Conservation (phyloP, 225 moss, liverwort and hornwort species). For the Physcomitrellopsis africana region DNA sequence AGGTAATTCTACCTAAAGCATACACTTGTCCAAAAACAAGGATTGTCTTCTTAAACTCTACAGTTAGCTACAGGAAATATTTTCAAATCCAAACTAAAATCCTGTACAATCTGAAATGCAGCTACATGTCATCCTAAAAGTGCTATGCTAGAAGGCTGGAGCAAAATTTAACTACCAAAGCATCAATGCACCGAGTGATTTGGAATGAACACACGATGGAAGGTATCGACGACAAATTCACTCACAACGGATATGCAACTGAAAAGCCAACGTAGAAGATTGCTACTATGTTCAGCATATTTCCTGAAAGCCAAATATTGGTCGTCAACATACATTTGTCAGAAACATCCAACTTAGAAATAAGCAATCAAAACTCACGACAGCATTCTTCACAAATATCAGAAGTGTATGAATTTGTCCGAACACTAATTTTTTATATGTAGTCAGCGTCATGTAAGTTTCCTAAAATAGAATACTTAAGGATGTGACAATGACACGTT, state of each 20-base stretch:
- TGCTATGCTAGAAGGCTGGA: not conserved
- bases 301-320: conserved; percentile 47
- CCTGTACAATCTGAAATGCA: conserved; percentile 15
- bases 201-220: not conserved
- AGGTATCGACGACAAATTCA: conserved; percentile 4
- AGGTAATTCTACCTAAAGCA: conserved; percentile 5
- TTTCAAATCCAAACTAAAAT: not conserved
- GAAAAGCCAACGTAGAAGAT: conserved; percentile 63
- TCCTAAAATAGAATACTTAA: not conserved
- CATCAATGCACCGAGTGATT: not conserved
- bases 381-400: not conserved
- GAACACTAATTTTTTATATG: not conserved
- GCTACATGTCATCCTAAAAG: not conserved
- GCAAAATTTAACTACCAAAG: conserved; percentile 1
- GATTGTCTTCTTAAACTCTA: not conserved
- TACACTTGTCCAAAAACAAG: not conserved
- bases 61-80: not conserved
- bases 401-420: no score
- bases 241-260: conserved; percentile 76
- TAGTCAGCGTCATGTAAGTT: not conserved
- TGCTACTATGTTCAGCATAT: conserved; percentile 65
- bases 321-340: not conserved
- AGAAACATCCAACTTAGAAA: not conserved
- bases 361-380: not conserved
- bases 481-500: not conserved